phyloP scores from a whole-genome alignment of 495 filamentous ascomycete species.

The Penicillium psychrofluorescens region DNA sequence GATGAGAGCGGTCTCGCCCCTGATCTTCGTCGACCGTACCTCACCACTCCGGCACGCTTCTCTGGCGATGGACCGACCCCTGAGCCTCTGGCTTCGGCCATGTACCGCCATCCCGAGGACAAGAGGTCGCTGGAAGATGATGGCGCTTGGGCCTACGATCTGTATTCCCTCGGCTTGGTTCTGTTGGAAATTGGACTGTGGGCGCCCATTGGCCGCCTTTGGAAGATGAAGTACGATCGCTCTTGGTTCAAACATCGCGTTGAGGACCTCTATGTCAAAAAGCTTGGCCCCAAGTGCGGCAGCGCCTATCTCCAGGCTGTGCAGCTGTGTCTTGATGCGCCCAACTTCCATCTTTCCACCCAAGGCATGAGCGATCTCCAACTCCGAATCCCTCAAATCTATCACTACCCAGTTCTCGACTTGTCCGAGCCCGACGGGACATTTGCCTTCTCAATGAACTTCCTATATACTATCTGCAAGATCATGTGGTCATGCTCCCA shows the following conservation, averaged over 20 bases:
- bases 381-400: slow-evolving; percentile 37
- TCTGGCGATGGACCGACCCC: slow-evolving; percentile 53
- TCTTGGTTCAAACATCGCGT: slow-evolving; percentile 57
- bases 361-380: slow-evolving; percentile 46
- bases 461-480: slow-evolving; percentile 40
- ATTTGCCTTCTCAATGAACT: slow-evolving; percentile 43
- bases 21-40: slow-evolving; percentile 65
- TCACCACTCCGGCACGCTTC: slow-evolving; percentile 78
- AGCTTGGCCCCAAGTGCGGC: slow-evolving; percentile 66
- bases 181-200: slow-evolving; percentile 84
- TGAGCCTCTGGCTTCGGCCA: slow-evolving; percentile 47
- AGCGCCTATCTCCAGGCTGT: slow-evolving; percentile 74
- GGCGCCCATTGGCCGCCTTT: slow-evolving; percentile 64
- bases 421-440: slow-evolving; percentile 38
- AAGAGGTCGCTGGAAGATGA: slow-evolving; percentile 50
- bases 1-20: slow-evolving; percentile 33
- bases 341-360: slow-evolving; percentile 53
- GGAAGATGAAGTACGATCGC: slow-evolving; percentile 59
- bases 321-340: slow-evolving; percentile 68
- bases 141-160: slow-evolving; percentile 57
- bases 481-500: slow-evolving; percentile 36
- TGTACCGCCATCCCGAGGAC: slow-evolving; percentile 75
- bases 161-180: slow-evolving; percentile 78
- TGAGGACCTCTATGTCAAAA: slow-evolving; percentile 55
- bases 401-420: slow-evolving; percentile 41